Conservation (phyloP, 2,329 filamentous ascomycete genomes). For the Alternaria ventricosa region DNA sequence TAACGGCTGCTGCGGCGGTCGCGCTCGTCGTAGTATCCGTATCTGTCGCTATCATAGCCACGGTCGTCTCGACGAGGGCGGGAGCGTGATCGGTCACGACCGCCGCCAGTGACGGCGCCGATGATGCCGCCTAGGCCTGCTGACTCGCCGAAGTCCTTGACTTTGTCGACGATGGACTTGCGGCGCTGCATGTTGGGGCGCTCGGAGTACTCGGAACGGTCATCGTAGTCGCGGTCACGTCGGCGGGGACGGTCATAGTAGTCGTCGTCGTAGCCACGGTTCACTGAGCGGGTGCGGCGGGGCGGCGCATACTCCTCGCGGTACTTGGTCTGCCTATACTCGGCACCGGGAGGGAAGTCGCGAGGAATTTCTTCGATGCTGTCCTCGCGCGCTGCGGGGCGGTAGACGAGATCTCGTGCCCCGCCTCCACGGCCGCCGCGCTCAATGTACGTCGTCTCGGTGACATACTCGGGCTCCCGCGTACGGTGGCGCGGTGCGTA, state of each 20-base stretch:
- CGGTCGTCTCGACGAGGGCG: slow-evolving; percentile 51
- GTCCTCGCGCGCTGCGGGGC: slow-evolving; percentile 66
- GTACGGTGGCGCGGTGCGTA: slow-evolving; percentile 57
- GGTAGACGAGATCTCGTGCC: slow-evolving; percentile 58
- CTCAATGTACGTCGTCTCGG: slow-evolving; percentile 59
- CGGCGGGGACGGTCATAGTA: slow-evolving; percentile 47
- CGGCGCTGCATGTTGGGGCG: slow-evolving; percentile 55
- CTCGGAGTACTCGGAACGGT: slow-evolving; percentile 53
- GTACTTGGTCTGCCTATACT: slow-evolving; percentile 55
- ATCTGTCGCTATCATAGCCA: slow-evolving; percentile 54
- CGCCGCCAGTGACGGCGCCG: slow-evolving; percentile 59
- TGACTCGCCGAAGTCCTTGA: slow-evolving; percentile 62
- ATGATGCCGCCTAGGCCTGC: slow-evolving; percentile 64
- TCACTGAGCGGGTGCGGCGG: slow-evolving; percentile 70
- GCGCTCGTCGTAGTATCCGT: slow-evolving; percentile 31
- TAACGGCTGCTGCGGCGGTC: slow-evolving; percentile 53
- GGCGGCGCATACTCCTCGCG: slow-evolving; percentile 59
- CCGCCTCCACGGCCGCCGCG: slow-evolving; percentile 53
- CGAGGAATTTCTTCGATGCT: slow-evolving; percentile 86
- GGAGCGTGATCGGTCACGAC: slow-evolving; percentile 64
- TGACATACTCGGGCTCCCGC: slow-evolving; percentile 58
- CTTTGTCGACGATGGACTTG: slow-evolving; percentile 64
- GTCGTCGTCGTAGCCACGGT: slow-evolving; percentile 65
- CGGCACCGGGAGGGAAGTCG: slow-evolving; percentile 75
- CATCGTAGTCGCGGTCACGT: slow-evolving; percentile 56